Percentiles rank a stretch among this genome's conserved stretches.
phyloP scores from a whole-genome alignment of 177 flowering plant species.

The Vitis hybrid region DNA sequence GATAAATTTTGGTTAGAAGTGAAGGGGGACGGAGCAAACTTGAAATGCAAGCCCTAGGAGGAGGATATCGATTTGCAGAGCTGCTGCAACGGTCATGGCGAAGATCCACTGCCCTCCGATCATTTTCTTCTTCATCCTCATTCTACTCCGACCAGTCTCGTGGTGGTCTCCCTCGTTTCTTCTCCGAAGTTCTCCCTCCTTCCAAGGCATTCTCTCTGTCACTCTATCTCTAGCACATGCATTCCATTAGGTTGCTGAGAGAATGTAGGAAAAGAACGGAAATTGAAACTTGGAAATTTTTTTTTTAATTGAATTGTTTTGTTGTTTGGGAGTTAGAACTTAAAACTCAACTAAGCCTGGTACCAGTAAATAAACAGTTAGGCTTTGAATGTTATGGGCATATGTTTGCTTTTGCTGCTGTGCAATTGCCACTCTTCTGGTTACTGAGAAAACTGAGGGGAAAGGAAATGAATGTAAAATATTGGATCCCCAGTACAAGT shows the following conservation, averaged over 20 bases:
- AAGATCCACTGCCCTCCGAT: constrained; percentile 22
- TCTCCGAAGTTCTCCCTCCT: constrained; percentile 68
- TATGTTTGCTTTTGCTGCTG: too few relatives aligned
- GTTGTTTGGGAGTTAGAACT: too few relatives aligned
- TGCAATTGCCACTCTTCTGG: too few relatives aligned
- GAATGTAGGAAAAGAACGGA: too few relatives aligned
- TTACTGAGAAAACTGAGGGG: too few relatives aligned
- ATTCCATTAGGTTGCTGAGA: too few relatives aligned
- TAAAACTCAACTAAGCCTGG: too few relatives aligned
- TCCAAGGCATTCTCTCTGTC: constrained; percentile 45
- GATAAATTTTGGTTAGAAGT: background rate
- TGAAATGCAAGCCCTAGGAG: constrained; percentile 36
- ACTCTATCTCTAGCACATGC: background rate
- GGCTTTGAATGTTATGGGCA: too few relatives aligned
- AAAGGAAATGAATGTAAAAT: background rate
- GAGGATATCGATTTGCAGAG: constrained; percentile 21
- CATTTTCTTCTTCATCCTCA: constrained; percentile 41
- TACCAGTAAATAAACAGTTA: too few relatives aligned
- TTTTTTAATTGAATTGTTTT: too few relatives aligned
- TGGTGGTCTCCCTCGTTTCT: constrained; percentile 94
- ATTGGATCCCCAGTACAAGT: background rate
- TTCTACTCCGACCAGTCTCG: constrained; percentile 68
- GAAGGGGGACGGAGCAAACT: too few relatives aligned
- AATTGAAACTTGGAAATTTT: too few relatives aligned
- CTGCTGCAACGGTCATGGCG: constrained; percentile 31